These are phyloP conservation scores for Hanseniaspora jakobsenii DNA, from an alignment of 805 yeast species.

Conservation along the genomic window DNA sequence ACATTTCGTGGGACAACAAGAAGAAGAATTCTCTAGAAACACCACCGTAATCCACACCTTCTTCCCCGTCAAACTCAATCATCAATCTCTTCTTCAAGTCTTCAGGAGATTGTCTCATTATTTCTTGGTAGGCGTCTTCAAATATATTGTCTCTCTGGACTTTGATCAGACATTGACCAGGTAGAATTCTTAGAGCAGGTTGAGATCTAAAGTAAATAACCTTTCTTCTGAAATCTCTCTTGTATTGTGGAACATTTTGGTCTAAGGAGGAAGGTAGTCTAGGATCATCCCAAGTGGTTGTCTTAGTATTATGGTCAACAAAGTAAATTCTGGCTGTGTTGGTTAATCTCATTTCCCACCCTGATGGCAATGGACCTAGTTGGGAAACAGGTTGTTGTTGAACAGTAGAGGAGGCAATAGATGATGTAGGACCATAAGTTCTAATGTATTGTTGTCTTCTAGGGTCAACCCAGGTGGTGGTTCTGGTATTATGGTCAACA, in stretches of 20 bases:
- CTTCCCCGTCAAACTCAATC: constrained; percentile 99
- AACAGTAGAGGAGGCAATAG: constrained; percentile 48
- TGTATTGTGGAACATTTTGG: constrained; percentile 97
- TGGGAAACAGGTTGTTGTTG: constrained; percentile 98
- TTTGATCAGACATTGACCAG: constrained; percentile 97
- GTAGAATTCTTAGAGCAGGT: constrained; percentile 90
- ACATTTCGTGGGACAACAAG: constrained; percentile 93
- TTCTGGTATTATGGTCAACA: constrained; percentile 98
- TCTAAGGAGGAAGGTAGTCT: constrained; percentile 93
- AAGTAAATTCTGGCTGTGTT: constrained; percentile 97
- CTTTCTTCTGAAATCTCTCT: constrained; percentile 96
- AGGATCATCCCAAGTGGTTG: constrained; percentile 99
- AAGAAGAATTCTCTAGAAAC: constrained; percentile 97
- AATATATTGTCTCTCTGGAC: constrained; percentile 92
- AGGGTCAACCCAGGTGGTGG: constrained; percentile 99
- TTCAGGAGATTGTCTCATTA: constrained; percentile 97
- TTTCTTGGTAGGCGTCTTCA: constrained; percentile 95
- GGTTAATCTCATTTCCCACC: constrained; percentile 99
- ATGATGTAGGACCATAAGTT: constrained; percentile 68
- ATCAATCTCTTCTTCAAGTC: constrained; percentile 93
- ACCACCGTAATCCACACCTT: constrained; percentile 99
- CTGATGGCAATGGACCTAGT: constrained; percentile 93
- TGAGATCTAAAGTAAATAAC: constrained; percentile 95
- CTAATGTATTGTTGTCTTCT: constrained; percentile 96
- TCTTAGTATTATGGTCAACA: constrained; percentile 97